Conservation (phyloP, 83 land plant species). For the Diphasiastrum complanatum region DNA sequence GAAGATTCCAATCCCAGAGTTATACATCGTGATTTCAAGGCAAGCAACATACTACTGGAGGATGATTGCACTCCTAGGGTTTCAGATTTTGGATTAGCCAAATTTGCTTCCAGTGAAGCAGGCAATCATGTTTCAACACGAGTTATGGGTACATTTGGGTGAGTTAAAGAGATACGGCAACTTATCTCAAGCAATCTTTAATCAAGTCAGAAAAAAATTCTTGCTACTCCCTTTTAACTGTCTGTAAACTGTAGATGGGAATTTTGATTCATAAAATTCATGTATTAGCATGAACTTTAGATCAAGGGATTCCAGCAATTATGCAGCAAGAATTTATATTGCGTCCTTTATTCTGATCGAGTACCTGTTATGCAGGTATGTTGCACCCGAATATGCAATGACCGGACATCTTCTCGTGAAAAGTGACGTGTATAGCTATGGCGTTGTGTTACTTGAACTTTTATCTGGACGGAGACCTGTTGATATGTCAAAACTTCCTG, state of each 20-base stretch:
- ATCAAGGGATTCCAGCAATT: too few relatives aligned
- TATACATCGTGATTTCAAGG: conserved; percentile 17
- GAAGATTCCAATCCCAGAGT: conserved; percentile 15
- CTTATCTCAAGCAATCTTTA: too few relatives aligned
- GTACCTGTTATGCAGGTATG: too few relatives aligned
- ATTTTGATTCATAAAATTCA: too few relatives aligned
- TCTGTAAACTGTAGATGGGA: too few relatives aligned
- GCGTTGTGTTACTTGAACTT: conserved; percentile 2
- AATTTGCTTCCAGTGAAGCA: conserved; percentile 6
- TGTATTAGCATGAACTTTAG: too few relatives aligned
- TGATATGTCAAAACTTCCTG: not conserved
- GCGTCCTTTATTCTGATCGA: too few relatives aligned
- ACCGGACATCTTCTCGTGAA: conserved; percentile 18
- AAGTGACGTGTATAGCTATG: too few relatives aligned
- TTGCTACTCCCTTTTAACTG: too few relatives aligned
- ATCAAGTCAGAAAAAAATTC: too few relatives aligned
- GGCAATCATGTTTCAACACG: conserved; percentile 11
- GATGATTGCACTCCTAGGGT: conserved; percentile 14
- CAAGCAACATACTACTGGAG: too few relatives aligned
- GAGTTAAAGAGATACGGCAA: too few relatives aligned
- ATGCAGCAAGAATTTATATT: not conserved
- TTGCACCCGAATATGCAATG: conserved; percentile 20
- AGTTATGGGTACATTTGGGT: conserved; percentile 21
- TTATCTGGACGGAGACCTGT: not conserved
- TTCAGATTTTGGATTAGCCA: conserved; percentile 16